phyloP scores from a whole-genome alignment of 2,329 filamentous ascomycete species.

The Xylariaceae sp. region DNA sequence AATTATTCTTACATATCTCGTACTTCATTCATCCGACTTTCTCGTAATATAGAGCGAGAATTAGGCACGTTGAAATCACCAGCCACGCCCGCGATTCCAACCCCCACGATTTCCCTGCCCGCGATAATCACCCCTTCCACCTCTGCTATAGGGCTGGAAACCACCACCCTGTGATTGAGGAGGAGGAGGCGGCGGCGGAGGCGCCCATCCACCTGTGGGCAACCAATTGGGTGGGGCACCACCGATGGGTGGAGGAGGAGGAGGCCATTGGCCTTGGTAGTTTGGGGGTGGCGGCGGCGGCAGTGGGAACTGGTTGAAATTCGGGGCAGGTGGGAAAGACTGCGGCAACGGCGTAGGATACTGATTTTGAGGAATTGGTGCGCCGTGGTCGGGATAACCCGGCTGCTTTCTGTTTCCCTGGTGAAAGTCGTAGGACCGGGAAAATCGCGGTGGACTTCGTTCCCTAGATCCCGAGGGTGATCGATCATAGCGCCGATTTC shows the following conservation, averaged over 20 bases:
- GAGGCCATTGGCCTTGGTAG: conserved; percentile 29
- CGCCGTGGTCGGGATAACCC: conserved; percentile 16
- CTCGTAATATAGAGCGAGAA: too few relatives aligned
- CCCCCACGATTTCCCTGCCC: conserved; percentile 35
- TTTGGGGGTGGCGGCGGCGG: conserved; percentile 34
- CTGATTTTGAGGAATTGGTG: conserved; percentile 24
- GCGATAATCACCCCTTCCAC: conserved; percentile 36
- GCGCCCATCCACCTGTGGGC: conserved; percentile 21
- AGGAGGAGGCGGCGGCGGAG: conserved; percentile 31
- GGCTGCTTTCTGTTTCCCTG: conserved; percentile 18
- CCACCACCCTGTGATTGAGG: conserved; percentile 25
- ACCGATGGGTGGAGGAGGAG: conserved; percentile 26
- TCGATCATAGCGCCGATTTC: conserved; percentile 24
- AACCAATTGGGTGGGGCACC: conserved; percentile 31
- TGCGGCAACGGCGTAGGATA: conserved; percentile 27
- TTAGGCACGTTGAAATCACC: conserved; percentile 21
- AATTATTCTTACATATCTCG: too few relatives aligned
- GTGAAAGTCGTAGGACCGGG: conserved; percentile 13
- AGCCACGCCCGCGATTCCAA: conserved; percentile 32
- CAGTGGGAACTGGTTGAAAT: conserved; percentile 29
- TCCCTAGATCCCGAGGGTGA: conserved; percentile 25
- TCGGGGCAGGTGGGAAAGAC: conserved; percentile 24
- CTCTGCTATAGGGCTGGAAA: conserved; percentile 34
- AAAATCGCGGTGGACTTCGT: conserved; percentile 12
- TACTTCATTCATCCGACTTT: too few relatives aligned